Base-by-base conservation (phyloP, 108 stramenopile genomes). In the Tribonema minus region DNA sequence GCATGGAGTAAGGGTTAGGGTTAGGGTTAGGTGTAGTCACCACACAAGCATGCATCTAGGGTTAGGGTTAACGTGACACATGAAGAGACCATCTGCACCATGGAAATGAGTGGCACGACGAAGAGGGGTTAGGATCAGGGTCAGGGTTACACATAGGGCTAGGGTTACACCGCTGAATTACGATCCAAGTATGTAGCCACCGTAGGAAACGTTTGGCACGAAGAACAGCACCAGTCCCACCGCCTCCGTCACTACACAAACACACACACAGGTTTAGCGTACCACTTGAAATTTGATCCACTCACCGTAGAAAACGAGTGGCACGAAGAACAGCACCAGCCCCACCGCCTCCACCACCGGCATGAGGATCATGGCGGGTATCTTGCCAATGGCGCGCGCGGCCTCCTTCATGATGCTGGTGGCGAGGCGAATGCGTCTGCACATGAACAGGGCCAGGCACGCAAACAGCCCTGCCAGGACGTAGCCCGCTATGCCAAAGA, bases 391-490 rank as follows among this genome's bases (percentile, higher is more conserved):
- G 35, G 95, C 93, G 62, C 87, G 84, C 26, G 89, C 90, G 12
- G 92, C 89, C 72, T 93, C 90, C 81, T 90, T 33, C 66, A 78
- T 78, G 3, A 94, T 90, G 6, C 86, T 86, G 72, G 91, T 88
- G 23, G 95, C 93, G 33, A 94, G 82, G 71, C 88, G 84, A 34
- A 96, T 94, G 28, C 91, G 84, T 40, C 89, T 90, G 40, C 93
- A 84, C 66, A 96, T 76, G 69, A 90, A 93, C 26, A 88, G 62
- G 39, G 91, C 81, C 31, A 92, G 37, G 39, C 94, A 72, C 3
- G 89, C 23, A 20, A 87, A 82, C 15, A 94, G 60, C 4, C 64
- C 90, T 0, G 85, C 87, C 54, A 90, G 37, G 0, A 38, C 91
- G 62, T 73, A 92, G 28, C 90, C 60, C 23, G 82, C 68, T 65